Evolutionary conservation across 225 moss, liverwort and hornwort genomes (phyloP).

Genomic region (Marchantia paleacea): DNA sequence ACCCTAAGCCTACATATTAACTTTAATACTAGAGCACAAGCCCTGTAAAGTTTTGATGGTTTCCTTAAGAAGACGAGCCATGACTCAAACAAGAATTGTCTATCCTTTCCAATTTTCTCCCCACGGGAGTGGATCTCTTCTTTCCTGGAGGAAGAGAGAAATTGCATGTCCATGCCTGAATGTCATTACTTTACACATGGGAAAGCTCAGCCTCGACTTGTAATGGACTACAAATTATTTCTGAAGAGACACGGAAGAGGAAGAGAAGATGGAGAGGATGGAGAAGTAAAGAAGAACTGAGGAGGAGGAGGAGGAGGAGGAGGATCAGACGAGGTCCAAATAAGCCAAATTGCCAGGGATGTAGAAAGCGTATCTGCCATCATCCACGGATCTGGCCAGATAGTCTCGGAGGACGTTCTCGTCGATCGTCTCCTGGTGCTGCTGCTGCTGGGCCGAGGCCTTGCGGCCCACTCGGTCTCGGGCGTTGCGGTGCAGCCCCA

Average conservation of each 20-base stretch:
- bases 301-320: too few species aligned
- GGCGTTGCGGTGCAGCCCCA: conserved; percentile 7
- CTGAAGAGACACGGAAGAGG: not conserved
- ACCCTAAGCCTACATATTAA: not conserved
- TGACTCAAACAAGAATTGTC: not conserved
- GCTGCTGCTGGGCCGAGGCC: not conserved
- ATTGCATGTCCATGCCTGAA: not conserved
- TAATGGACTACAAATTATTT: not conserved
- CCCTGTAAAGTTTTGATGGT: not conserved
- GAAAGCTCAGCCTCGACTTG: not conserved
- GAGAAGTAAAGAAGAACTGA: too few species aligned
- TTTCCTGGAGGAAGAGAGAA: not conserved
- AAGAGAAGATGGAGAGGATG: not conserved
- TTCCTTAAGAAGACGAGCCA: not conserved
- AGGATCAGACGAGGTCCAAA: not conserved
- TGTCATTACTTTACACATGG: not conserved
- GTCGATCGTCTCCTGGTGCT: conserved; percentile 4
- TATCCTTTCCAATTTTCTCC: not conserved
- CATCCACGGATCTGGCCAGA: conserved; percentile 9
- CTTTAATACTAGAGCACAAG: not conserved
- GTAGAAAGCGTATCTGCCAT: conserved; percentile 20
- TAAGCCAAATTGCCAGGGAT: conserved; percentile 10
- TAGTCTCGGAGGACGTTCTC: conserved; percentile 4
- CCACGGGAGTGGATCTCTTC: too few species aligned
- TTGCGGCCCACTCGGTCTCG: conserved; percentile 1